phyloP scores from a whole-genome alignment of 768 basidiomycete genomes.

The Gelatoporia subvermispora region DNA sequence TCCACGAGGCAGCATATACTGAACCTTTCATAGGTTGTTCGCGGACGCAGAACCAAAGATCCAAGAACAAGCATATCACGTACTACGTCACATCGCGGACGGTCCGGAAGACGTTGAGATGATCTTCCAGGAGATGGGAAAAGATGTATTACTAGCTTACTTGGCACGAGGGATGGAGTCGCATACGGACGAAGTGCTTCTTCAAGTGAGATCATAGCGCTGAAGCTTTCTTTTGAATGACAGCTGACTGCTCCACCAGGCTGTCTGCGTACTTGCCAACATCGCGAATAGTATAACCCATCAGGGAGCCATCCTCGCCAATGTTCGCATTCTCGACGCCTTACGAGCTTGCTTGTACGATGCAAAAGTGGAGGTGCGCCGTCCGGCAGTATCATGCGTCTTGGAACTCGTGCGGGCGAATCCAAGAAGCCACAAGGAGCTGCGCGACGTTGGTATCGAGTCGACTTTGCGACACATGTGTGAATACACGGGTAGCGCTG shows the following conservation, averaged over 20 bases:
- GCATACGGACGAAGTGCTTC: conserved; percentile 46
- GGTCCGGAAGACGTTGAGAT: conserved; percentile 60
- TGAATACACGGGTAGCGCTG: conserved; percentile 29
- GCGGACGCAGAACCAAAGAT: conserved; percentile 48
- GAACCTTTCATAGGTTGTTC: conserved; percentile 40
- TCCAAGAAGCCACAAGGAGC: conserved; percentile 29
- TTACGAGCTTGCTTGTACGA: conserved; percentile 59
- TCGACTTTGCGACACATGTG: conserved; percentile 38
- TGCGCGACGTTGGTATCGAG: conserved; percentile 43
- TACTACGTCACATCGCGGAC: conserved; percentile 64
- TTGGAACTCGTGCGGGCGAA: conserved; percentile 47
- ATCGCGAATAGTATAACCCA: conserved; percentile 53
- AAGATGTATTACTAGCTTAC: conserved; percentile 38
- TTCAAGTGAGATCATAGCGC: conserved; percentile 36
- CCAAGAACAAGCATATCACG: conserved; percentile 68
- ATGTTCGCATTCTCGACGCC: conserved; percentile 46
- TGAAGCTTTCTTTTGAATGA: not conserved
- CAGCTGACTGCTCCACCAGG: conserved; percentile 27
- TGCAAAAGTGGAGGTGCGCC: conserved; percentile 49
- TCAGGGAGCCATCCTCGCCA: conserved; percentile 48
- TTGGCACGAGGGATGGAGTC: conserved; percentile 48
- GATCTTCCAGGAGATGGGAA: conserved; percentile 50
- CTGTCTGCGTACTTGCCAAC: conserved; percentile 62
- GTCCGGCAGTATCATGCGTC: conserved; percentile 58
- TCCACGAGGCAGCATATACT: not conserved